Base-by-base conservation (phyloP, 2,329 filamentous ascomycete genomes). In the Botryotinia globosa region DNA sequence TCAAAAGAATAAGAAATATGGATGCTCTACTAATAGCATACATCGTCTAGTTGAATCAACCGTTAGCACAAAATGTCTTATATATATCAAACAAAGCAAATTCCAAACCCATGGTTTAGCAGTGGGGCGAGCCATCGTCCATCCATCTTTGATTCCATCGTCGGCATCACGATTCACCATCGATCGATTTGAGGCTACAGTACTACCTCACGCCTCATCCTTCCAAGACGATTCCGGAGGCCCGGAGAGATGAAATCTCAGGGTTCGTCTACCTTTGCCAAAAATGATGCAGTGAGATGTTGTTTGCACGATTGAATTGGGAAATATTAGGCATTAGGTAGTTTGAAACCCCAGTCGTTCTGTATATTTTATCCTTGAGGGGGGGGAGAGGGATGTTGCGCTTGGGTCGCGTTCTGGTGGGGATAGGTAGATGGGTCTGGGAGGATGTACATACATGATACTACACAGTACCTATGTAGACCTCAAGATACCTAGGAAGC, bases 381-480 rank as follows among this genome's bases (percentile, higher is more conserved):
- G 32, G 12, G 63, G 29, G n/a, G n/a, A n/a, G n/a, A n/a, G n/a
- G n/a, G 22, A 32, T 18, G 22, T 51, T 51, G 12, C 44, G 63
- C 63, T 65, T 65, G 63, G 32, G 32, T 65, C 63, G 63, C 44
- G 14, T 65, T 48, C 32, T 34, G 62, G 39, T 64, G 62, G 63
- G 63, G 63, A n/a, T 65, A 48, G 20, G 42, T 48, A 9, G 22
- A 22, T 37, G 22, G 6, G 14, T 42, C 39, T 61, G 32, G 58
- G 22, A 34, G 12, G 2, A 37, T 61, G 18, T 58, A 32, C 18
- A n/a, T n/a, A n/a, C n/a, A n/a, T n/a, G n/a, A n/a, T n/a, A n/a
- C n/a, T n/a, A n/a, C n/a, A n/a, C n/a, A n/a, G n/a, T n/a, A n/a
- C n/a, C n/a, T n/a, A n/a, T n/a, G 59, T 42, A 25, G 59, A 42